These are phyloP conservation scores for Hirsutella rhossiliensis DNA, from an alignment of 2,329 filamentous ascomycete genomes.

Conservation along the genomic window DNA sequence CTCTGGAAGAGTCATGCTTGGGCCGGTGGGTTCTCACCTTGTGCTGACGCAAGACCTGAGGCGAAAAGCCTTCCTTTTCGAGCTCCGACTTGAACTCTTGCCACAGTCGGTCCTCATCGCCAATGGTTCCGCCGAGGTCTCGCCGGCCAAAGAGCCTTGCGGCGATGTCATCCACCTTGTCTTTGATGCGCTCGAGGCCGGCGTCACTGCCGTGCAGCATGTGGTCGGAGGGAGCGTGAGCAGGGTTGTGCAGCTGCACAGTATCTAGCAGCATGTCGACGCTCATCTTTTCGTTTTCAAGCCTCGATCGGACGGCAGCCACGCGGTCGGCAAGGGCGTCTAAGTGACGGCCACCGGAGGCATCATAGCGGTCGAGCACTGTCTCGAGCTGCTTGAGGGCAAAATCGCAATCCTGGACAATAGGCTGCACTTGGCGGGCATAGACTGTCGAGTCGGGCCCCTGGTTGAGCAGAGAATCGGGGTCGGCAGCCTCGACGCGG, in stretches of 20 bases:
- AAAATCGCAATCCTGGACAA: slow-evolving; percentile 43
- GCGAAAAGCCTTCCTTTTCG: slow-evolving; percentile 44
- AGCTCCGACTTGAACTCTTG: slow-evolving; percentile 46
- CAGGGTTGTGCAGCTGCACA: slow-evolving; percentile 38
- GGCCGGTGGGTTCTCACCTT: slow-evolving; percentile 30
- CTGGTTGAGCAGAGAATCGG: slow-evolving; percentile 40
- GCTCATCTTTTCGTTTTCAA: slow-evolving; percentile 38
- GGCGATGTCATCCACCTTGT: slow-evolving; percentile 48
- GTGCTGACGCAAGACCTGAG: slow-evolving; percentile 40
- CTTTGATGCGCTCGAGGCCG: slow-evolving; percentile 41
- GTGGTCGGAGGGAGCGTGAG: slow-evolving; percentile 19
- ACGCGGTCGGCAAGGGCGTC: slow-evolving; percentile 25
- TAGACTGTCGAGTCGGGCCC: slow-evolving; percentile 27
- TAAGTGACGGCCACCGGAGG: slow-evolving; percentile 14
- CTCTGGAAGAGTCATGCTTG: not conserved
- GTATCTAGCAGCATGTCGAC: slow-evolving; percentile 46
- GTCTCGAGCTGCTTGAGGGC: slow-evolving; percentile 42
- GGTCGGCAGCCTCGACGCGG: slow-evolving; percentile 43
- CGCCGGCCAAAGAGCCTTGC: slow-evolving; percentile 33
- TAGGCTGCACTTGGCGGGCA: slow-evolving; percentile 33
- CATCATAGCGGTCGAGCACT: slow-evolving; percentile 35
- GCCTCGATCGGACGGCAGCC: slow-evolving; percentile 29
- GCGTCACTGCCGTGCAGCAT: slow-evolving; percentile 23
- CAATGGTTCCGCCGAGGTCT: slow-evolving; percentile 22
- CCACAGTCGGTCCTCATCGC: slow-evolving; percentile 43